phyloP scores from a whole-genome alignment of 176 grass and related monocot genomes.

The Eragrostis curvula region DNA sequence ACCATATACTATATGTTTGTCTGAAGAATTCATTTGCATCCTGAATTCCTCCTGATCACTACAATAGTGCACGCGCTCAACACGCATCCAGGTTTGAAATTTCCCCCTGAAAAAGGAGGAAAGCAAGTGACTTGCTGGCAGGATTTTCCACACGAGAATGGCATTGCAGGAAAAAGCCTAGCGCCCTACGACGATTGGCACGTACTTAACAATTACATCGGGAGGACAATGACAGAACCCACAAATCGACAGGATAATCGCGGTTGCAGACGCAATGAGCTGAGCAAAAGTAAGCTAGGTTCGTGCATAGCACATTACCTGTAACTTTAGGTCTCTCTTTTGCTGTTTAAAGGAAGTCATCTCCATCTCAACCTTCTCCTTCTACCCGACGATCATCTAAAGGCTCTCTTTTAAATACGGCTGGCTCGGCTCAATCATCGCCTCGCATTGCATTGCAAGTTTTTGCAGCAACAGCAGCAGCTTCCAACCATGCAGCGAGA shows the following conservation, averaged over 20 bases:
- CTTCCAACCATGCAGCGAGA: slow-evolving; percentile 41
- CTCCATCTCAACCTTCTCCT: not conserved
- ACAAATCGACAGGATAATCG: slow-evolving; percentile 32
- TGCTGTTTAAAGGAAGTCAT: slow-evolving; percentile 39
- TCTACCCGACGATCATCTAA: not conserved
- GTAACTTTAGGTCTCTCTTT: slow-evolving; percentile 13
- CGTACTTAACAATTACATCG: slow-evolving; percentile 16
- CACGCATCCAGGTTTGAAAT: not conserved
- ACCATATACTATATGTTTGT: not conserved
- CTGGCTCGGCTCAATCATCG: not conserved
- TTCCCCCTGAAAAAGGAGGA: not conserved
- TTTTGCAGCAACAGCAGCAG: not conserved
- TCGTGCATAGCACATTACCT: slow-evolving; percentile 40
- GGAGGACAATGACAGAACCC: slow-evolving; percentile 13
- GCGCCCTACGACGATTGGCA: slow-evolving; percentile 7
- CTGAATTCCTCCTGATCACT: too few relatives aligned
- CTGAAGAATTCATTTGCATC: not conserved
- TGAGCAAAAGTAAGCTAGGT: not conserved
- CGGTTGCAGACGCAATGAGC: slow-evolving; percentile 43
- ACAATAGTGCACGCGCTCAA: not conserved
- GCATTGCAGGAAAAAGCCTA: slow-evolving; percentile 28
- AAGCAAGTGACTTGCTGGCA: not conserved
- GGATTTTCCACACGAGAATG: slow-evolving; percentile 28
- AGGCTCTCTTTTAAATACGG: not conserved
- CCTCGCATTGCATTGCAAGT: not conserved